These are phyloP conservation scores for Didymosphaeria variabile DNA, from an alignment of 2,329 filamentous ascomycete species.

Conservation along the genomic window DNA sequence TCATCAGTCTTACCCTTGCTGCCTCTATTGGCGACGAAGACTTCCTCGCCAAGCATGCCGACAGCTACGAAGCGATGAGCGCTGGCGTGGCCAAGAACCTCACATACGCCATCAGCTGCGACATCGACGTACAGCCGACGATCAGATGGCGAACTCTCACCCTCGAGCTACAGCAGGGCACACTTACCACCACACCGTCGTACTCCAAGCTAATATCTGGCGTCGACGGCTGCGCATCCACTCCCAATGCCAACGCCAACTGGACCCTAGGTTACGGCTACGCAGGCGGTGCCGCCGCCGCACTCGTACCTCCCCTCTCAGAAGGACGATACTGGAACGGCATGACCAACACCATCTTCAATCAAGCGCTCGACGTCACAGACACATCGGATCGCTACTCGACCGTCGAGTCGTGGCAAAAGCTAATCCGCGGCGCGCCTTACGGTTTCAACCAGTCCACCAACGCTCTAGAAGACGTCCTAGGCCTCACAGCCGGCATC, in stretches of 20 bases:
- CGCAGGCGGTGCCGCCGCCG: conserved; percentile 14
- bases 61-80: conserved; percentile 13
- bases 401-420: conserved; percentile 12
- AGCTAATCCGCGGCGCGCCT: conserved; percentile 5
- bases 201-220: conserved; percentile 16
- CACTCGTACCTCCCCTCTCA: conserved; percentile 14
- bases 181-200: conserved; percentile 11
- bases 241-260: neutral
- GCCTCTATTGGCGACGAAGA: conserved; percentile 16
- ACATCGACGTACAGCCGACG: conserved; percentile 14
- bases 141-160: conserved; percentile 19
- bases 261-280: conserved; percentile 17
- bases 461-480: conserved; percentile 18
- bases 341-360: conserved; percentile 17
- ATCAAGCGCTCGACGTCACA: conserved; percentile 10
- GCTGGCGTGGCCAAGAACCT: conserved; percentile 1
- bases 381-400: conserved; percentile 15
- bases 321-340: conserved; percentile 20
- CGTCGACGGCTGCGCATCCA: conserved; percentile 10
- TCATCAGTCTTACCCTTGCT: conserved; percentile 16
- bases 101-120: conserved; percentile 14
- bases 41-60: conserved; percentile 11
- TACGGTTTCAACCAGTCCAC: conserved; percentile 15
- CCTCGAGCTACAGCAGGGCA: conserved; percentile 14
- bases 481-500: conserved; percentile 16